Conservation (phyloP, 2,329 filamentous ascomycete species). For the Verticillium tricorpus region DNA sequence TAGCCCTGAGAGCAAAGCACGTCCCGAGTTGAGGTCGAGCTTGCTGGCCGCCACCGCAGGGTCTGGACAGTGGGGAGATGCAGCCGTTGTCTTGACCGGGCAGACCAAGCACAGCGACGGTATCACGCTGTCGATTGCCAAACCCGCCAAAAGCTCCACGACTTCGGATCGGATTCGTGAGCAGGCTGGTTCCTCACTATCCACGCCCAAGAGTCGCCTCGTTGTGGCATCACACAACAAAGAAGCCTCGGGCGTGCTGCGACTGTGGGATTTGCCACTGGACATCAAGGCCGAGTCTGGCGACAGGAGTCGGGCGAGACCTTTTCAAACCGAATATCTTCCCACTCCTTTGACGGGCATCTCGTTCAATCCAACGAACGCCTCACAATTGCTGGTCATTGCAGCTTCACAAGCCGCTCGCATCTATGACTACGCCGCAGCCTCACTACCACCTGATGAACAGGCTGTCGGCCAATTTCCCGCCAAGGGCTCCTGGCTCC, state of each 20-base stretch:
- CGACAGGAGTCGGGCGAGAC: slow-evolving; percentile 26
- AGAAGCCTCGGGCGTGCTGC: slow-evolving; percentile 54
- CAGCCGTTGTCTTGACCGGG: slow-evolving; percentile 47
- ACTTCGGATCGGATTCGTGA: slow-evolving; percentile 8
- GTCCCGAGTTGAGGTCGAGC: slow-evolving; percentile 45
- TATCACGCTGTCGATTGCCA: slow-evolving; percentile 49
- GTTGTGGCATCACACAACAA: slow-evolving; percentile 57
- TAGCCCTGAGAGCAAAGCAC: slow-evolving; percentile 53
- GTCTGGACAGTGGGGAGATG: slow-evolving; percentile 60
- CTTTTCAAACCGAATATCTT: slow-evolving; percentile 59
- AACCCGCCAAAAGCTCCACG: slow-evolving; percentile 26
- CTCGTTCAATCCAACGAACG: slow-evolving; percentile 56
- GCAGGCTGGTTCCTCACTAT: not conserved
- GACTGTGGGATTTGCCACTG: slow-evolving; percentile 54
- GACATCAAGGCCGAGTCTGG: slow-evolving; percentile 30
- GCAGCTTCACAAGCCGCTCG: slow-evolving; percentile 52
- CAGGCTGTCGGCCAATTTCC: slow-evolving; percentile 46
- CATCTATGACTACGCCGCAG: slow-evolving; percentile 56
- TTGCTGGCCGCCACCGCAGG: slow-evolving; percentile 52
- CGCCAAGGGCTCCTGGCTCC: slow-evolving; percentile 58
- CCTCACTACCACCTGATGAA: slow-evolving; percentile 49
- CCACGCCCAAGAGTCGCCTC: slow-evolving; percentile 27
- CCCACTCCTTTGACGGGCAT: slow-evolving; percentile 49
- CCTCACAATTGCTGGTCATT: slow-evolving; percentile 54
- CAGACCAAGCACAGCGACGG: slow-evolving; percentile 50